Conservation (phyloP, 2,329 filamentous ascomycete genomes). For the Periconia sp. region DNA sequence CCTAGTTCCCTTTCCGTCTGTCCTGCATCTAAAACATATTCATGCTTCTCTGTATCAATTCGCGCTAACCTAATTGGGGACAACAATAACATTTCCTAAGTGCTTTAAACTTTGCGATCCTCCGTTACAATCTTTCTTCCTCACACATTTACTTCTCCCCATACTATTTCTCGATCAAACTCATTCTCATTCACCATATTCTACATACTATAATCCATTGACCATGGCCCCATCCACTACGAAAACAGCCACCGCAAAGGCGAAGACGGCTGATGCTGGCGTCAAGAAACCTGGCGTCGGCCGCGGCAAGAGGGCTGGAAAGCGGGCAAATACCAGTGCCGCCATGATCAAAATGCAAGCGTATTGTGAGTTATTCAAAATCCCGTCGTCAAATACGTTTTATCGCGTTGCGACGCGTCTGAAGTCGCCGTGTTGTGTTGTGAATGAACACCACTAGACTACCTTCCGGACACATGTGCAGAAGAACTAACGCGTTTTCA, state of each 20-base stretch:
- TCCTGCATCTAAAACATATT: too few species aligned
- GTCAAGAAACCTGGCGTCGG: slow-evolving; percentile 28
- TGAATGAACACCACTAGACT: neutral
- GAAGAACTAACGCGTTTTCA: slow-evolving; percentile 20
- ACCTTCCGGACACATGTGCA: neutral
- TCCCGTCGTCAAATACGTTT: slow-evolving; percentile 15
- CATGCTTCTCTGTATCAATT: too few species aligned
- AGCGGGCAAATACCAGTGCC: slow-evolving; percentile 26
- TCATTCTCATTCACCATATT: neutral
- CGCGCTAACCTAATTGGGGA: too few species aligned
- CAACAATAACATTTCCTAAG: too few species aligned
- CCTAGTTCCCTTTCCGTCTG: too few species aligned
- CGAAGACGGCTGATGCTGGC: slow-evolving; percentile 21
- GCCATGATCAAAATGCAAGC: slow-evolving; percentile 41
- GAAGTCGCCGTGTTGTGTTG: neutral
- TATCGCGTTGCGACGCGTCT: slow-evolving; percentile 19
- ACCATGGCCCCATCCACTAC: slow-evolving; percentile 30
- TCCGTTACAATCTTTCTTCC: neutral
- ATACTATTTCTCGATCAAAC: neutral
- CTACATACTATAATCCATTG: neutral
- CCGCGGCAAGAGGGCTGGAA: slow-evolving; percentile 15
- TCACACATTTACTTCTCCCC: neutral
- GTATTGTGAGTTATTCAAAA: slow-evolving; percentile 31
- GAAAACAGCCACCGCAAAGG: slow-evolving; percentile 27
- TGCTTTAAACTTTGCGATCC: too few species aligned